phyloP scores from a whole-genome alignment of 164 flowering plant genomes.

The Liriodendron chinense region DNA sequence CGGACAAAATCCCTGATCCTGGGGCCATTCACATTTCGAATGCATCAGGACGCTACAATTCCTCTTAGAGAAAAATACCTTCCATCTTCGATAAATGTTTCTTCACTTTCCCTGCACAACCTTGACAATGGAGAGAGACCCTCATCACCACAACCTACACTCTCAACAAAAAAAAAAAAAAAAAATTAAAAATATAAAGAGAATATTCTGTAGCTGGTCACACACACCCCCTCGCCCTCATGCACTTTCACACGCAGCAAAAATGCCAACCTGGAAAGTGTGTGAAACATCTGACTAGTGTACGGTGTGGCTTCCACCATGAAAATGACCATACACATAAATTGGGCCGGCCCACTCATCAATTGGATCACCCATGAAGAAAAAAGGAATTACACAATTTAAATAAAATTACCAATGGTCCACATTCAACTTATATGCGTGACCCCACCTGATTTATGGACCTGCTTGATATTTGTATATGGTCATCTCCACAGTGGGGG shows the following conservation, averaged over 20 bases:
- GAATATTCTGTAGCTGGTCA: neutral
- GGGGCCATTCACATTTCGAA: too few relatives aligned
- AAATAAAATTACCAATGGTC: too few relatives aligned
- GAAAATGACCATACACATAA: too few relatives aligned
- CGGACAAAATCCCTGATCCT: too few relatives aligned
- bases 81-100: constrained; percentile 90
- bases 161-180: neutral
- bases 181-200: neutral
- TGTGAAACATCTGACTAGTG: neutral
- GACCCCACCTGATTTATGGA: neutral
- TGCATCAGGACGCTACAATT: too few relatives aligned
- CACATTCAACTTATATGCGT: neutral
- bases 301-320: neutral
- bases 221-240: neutral
- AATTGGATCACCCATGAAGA: too few relatives aligned
- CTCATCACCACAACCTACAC: constrained; percentile 81
- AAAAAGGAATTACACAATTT: too few relatives aligned
- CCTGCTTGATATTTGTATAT: neutral
- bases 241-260: neutral
- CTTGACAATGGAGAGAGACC: constrained; percentile 89
- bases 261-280: neutral
- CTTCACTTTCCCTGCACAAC: constrained; percentile 89
- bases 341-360: too few relatives aligned
- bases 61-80: constrained; percentile 36
- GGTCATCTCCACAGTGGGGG: neutral